These are phyloP conservation scores for Cicer cuneatum DNA, from an alignment of 306 rosid genomes.

Conservation along the genomic window DNA sequence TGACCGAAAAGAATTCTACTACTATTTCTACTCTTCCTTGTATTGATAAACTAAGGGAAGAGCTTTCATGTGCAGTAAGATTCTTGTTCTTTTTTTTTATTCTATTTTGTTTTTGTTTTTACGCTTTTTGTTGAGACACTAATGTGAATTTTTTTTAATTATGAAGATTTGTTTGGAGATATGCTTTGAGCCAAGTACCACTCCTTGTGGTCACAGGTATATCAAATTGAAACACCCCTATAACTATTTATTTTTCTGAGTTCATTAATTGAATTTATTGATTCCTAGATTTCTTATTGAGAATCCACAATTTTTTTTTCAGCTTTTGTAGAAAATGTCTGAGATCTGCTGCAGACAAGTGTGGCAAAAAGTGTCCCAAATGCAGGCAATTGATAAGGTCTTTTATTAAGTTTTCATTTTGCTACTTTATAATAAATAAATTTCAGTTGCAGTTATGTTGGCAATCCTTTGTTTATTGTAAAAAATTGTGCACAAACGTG, in stretches of 20 bases:
- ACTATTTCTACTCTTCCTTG: constrained; percentile 61
- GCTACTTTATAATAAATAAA: not conserved
- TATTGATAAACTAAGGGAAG: constrained; percentile 87
- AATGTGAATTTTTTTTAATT: constrained; percentile 15
- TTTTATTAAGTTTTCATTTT: not conserved
- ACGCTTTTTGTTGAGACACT: not conserved
- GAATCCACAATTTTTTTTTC: constrained; percentile 33
- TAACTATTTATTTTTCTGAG: not conserved
- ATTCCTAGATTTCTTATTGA: constrained; percentile 34
- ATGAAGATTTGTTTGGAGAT: constrained; percentile 89
- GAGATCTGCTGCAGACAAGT: constrained; percentile 85
- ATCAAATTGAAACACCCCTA: not conserved
- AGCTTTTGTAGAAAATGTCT: constrained; percentile 93
- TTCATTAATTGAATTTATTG: not conserved
- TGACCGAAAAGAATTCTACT: constrained; percentile 47
- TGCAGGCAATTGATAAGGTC: constrained; percentile 91
- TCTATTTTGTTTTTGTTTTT: not conserved
- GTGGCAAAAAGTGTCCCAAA: constrained; percentile 93
- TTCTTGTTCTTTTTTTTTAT: not conserved
- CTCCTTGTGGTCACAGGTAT: constrained; percentile 98
- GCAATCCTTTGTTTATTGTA: too few species aligned
- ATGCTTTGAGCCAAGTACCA: constrained; percentile 94
- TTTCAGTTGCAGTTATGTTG: too few species aligned
- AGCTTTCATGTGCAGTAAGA: constrained; percentile 95
- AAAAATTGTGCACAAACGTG: not conserved